These are phyloP conservation scores for Fusarium tuaranense DNA, from an alignment of 2,329 filamentous ascomycete species.

Conservation along the genomic window DNA sequence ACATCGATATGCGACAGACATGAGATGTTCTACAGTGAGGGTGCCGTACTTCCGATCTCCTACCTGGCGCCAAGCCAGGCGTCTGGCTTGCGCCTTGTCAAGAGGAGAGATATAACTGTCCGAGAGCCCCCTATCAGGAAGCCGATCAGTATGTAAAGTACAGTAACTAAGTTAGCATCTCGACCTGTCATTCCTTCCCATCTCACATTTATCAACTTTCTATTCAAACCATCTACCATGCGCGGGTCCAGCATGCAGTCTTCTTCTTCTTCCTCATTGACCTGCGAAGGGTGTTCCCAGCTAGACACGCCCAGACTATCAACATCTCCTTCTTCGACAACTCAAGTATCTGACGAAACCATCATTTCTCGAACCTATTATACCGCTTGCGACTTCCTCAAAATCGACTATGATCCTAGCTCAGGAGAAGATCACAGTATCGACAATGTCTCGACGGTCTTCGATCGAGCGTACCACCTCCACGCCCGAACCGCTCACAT, in stretches of 20 bases:
- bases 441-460: neutral
- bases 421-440: neutral
- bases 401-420: neutral
- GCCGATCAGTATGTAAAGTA: neutral
- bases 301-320: neutral
- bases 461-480: neutral
- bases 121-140: neutral
- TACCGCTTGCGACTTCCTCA: neutral
- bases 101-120: neutral
- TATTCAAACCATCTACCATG: neutral
- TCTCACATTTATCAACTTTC: neutral
- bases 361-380: neutral
- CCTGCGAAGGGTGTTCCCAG: neutral
- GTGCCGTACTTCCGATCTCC: neutral
- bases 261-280: neutral
- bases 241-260: neutral
- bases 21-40: neutral
- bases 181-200: neutral
- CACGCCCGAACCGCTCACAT: constrained; percentile 21
- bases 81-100: neutral
- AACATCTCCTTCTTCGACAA: constrained; percentile 4
- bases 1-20: neutral
- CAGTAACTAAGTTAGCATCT: neutral
- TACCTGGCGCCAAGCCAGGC: neutral
- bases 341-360: neutral